Evolutionary conservation across 2,329 filamentous ascomycete species (phyloP), one percentile per base, ranked within the genome.

Genomic region (Penicillium sp.): DNA sequence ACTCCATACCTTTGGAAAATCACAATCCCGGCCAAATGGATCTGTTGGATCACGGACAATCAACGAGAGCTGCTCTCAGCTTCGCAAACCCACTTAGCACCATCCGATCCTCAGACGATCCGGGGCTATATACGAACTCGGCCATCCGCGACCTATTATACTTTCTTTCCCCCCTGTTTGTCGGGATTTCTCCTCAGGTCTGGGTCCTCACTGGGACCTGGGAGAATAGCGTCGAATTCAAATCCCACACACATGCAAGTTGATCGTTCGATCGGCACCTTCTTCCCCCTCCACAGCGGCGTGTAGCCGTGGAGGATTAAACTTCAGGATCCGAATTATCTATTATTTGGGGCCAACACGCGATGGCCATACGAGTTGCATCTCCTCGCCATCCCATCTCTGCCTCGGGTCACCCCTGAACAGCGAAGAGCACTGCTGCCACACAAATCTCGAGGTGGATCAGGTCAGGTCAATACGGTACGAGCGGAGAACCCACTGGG

Each of bases 191-290:
- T 20, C 45, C 24, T 24, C 3, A 24, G 24, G 23, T 7, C 21
- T 17, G 15, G 1, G 7, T 13, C n/a, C 27, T 23, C 24, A 15
- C 18, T 29, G 30, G 26, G 17, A 40, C 24, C 7, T 13, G 36
- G 3, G 20, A 20, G 18, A 39, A 45, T 34, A 32, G 27, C 33
- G 15, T 23, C 24, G 15, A 46, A 17, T 27, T 40, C 20, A 40
- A 39, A 39, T 29, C 15, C 21, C n/a, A 13, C 39, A 18, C 29
- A 42, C 23, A 34, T 51, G 46, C 42, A 47, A 44, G 33, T 34
- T 40, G 12, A 32, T 26, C 45, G 49, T 46, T 39, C 6, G 49
- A 52, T 49, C 49, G 12, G 32, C 49, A 26, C 23, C 1, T 15
- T 40, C 40, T 43, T 27, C 24, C 39, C 26, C 4, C 17, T 29